Conservation (phyloP, 2,329 filamentous ascomycete genomes). For the Clonostachys byssicola region DNA sequence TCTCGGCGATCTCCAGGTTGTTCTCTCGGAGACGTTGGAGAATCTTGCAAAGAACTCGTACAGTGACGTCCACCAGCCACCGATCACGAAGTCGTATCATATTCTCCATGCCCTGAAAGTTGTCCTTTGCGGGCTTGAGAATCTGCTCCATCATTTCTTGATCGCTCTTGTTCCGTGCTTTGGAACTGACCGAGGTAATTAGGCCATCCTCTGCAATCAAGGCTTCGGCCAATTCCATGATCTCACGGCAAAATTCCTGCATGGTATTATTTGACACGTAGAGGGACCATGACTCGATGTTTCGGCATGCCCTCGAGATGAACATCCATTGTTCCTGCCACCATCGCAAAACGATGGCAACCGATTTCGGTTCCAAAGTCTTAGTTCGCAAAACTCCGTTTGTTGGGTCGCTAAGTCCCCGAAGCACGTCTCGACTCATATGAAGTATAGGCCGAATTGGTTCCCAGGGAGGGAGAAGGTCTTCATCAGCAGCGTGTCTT, state of each 20-base stretch:
- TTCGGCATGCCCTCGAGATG: conserved; percentile 74
- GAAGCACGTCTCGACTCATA: conserved; percentile 52
- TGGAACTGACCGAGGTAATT: conserved; percentile 60
- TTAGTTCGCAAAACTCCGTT: conserved; percentile 51
- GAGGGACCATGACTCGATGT: conserved; percentile 80
- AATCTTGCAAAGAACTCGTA: conserved; percentile 80
- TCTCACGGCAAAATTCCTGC: conserved; percentile 90
- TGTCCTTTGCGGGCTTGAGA: conserved; percentile 31
- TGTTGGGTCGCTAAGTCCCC: conserved; percentile 50
- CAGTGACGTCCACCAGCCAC: conserved; percentile 78
- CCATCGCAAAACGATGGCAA: conserved; percentile 65
- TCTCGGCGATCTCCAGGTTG: conserved; percentile 63
- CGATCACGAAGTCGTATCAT: conserved; percentile 89
- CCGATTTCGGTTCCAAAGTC: conserved; percentile 55
- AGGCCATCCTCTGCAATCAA: conserved; percentile 83
- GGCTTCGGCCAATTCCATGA: conserved; percentile 87
- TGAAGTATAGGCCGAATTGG: conserved; percentile 54
- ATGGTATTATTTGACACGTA: conserved; percentile 72
- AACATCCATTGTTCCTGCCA: conserved; percentile 85
- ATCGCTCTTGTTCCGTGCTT: conserved; percentile 22
- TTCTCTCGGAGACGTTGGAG: conserved; percentile 77
- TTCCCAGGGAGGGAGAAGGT: conserved; percentile 38
- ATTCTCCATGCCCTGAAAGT: conserved; percentile 68
- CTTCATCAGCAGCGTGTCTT: background rate
- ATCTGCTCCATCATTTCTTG: conserved; percentile 32